Conservation (phyloP, 2,329 filamentous ascomycete species). For the Paracoccidioides brasiliensis region DNA sequence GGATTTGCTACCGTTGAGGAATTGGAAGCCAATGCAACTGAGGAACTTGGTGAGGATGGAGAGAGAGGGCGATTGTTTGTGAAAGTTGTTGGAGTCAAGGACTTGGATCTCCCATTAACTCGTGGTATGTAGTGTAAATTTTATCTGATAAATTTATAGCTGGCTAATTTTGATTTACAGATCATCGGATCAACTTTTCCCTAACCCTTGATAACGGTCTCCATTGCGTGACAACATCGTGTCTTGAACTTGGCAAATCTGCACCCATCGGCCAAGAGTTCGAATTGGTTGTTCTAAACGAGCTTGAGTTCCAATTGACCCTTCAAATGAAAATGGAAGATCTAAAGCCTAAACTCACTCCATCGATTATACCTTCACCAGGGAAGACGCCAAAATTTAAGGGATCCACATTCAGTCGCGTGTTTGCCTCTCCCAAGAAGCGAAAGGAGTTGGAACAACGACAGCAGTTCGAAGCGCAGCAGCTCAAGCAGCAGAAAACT, state of each 20-base stretch:
- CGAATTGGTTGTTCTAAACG: conserved; percentile 89
- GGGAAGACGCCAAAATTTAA: conserved; percentile 57
- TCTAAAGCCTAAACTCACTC: conserved; percentile 45
- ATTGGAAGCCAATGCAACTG: conserved; percentile 45
- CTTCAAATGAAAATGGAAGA: conserved; percentile 89
- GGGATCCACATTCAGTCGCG: conserved; percentile 76
- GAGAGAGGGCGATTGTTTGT: conserved; percentile 90
- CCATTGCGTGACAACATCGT: conserved; percentile 92
- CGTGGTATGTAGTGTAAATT: conserved; percentile 51
- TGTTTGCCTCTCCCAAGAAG: conserved; percentile 92
- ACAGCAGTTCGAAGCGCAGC: conserved; percentile 69
- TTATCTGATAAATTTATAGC: not conserved
- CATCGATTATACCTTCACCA: conserved; percentile 38
- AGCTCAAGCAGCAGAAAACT: conserved; percentile 52
- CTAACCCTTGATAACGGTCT: conserved; percentile 96
- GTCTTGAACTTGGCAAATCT: conserved; percentile 81
- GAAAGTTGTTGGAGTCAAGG: conserved; percentile 97
- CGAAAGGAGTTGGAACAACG: conserved; percentile 84
- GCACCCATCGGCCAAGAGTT: conserved; percentile 97
- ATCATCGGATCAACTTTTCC: conserved; percentile 86
- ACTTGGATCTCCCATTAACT: conserved; percentile 80
- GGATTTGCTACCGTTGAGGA: conserved; percentile 43
- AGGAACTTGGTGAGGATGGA: conserved; percentile 58
- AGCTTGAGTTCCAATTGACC: conserved; percentile 97
- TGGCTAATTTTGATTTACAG: conserved; percentile 34